Evolutionary conservation across 352 stramenopile species (phyloP).

Genomic region (Pythium rishiriense): DNA sequence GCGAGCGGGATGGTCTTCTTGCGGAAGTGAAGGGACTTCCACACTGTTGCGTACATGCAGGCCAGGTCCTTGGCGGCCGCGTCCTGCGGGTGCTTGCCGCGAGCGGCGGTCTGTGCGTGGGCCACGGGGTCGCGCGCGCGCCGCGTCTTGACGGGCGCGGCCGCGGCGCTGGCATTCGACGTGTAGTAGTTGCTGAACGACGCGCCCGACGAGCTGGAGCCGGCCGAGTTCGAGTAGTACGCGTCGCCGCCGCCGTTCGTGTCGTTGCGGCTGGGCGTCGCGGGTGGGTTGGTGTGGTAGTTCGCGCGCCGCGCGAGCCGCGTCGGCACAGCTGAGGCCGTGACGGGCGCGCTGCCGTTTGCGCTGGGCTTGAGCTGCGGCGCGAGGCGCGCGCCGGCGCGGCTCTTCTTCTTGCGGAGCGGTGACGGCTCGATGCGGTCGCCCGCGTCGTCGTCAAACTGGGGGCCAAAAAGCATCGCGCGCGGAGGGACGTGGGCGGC

Average conservation of each 20-base stretch:
- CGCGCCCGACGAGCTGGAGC: conserved; percentile 27
- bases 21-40: conserved; percentile 78
- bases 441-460: conserved; percentile 44
- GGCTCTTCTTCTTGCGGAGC: conserved; percentile 30
- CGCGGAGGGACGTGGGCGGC: too few relatives aligned
- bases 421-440: conserved; percentile 35
- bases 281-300: background rate
- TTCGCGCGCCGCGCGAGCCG: conserved; percentile 21
- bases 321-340: conserved; percentile 23
- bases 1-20: conserved; percentile 83
- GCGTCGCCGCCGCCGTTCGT: conserved; percentile 13
- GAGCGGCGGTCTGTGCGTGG: background rate
- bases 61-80: conserved; percentile 25
- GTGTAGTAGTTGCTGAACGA: conserved; percentile 32
- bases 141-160: conserved; percentile 25
- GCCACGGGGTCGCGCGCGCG: conserved; percentile 22
- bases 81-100: conserved; percentile 12
- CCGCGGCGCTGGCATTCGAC: conserved; percentile 19
- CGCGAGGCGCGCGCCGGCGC: conserved; percentile 24
- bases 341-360: background rate
- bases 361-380: conserved; percentile 14
- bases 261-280: conserved; percentile 16
- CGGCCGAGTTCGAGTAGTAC: conserved; percentile 32
- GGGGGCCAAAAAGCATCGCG: conserved; percentile 41
- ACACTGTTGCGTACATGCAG: conserved; percentile 78